Evolutionary conservation across 148 eudicot genomes (phyloP), one percentile per base, ranked within the genome.

Genomic region (Beta vulgaris): DNA sequence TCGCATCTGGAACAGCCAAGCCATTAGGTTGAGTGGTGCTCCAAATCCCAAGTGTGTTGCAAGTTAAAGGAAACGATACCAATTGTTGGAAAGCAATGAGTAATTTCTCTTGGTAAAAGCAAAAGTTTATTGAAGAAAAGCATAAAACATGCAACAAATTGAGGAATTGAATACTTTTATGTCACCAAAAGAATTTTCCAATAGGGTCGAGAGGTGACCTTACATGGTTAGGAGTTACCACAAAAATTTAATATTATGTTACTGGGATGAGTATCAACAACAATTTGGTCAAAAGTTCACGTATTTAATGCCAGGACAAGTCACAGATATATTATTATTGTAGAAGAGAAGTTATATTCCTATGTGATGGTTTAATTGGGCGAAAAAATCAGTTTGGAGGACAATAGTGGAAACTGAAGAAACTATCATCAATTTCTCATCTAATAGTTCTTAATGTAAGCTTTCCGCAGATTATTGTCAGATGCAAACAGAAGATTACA

Each of bases 31-130:
- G 99, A 57, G 97, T 60, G 68, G 88, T 83, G 79, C 82, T 90
- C 94, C 91, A 89, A 59, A 95, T 95, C 89, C 99, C 99, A 78
- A 95, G 97, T 73, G 97, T 95, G 86, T n/a, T 73, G 94, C 74
- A 90, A 87, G 94, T 95, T 68, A 93, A 93, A 82, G 90, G 54
- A 89, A 76, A 87, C 79, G 72, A 57, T 25, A 36, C 58, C 34
- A 69, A 48, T 46, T 66, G 54, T 63, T 14, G 61, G 18, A 61
- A 67, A 57, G 12, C 49, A 71, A 70, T 10, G 5, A 49, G 21
- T 11, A 19, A 42, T 31, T 63, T 51, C 28, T 48, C 42, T 15
- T 19, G 55, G 28, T 26, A 51, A 39, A 61, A 40, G 13, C 7
- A 67, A n/a, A 57, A 40, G 40, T 40, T n/a, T n/a, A n/a, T n/a